phyloP scores from a whole-genome alignment of 164 flowering plant species.

The Cinnamomum micranthum region DNA sequence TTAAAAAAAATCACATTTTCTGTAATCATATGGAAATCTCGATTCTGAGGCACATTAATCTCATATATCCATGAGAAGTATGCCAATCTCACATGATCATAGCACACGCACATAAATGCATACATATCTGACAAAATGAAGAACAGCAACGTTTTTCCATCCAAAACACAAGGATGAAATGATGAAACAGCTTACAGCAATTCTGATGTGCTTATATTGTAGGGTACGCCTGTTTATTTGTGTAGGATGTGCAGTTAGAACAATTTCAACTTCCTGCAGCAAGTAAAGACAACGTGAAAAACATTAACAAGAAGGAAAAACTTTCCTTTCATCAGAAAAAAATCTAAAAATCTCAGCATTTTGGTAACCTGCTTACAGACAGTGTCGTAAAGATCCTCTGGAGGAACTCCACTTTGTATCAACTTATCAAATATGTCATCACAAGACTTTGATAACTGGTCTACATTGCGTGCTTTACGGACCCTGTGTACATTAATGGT shows the following conservation, averaged over 20 bases:
- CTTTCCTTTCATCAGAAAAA: not conserved
- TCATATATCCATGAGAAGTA: not conserved
- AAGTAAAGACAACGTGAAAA: slow-evolving; percentile 15
- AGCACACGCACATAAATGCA: not conserved
- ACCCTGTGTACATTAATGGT: slow-evolving; percentile 36
- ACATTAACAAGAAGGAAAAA: not conserved
- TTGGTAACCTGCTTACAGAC: slow-evolving; percentile 75
- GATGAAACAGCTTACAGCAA: slow-evolving; percentile 51
- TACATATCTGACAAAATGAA: not conserved
- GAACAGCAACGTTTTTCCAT: not conserved
- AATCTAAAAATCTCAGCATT: not conserved
- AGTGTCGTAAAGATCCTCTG: slow-evolving; percentile 65
- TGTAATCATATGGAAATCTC: not conserved
- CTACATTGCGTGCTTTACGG: slow-evolving; percentile 39
- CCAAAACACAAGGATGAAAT: not conserved
- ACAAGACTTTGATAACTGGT: slow-evolving; percentile 73
- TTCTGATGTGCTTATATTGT: slow-evolving; percentile 85
- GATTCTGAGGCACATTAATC: not conserved
- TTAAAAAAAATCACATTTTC: not conserved
- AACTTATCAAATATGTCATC: slow-evolving; percentile 76
- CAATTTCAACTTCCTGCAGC: slow-evolving; percentile 82
- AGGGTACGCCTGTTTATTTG: slow-evolving; percentile 84
- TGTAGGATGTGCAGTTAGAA: slow-evolving; percentile 92
- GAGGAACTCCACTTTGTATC: slow-evolving; percentile 71
- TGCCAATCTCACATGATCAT: not conserved